Evolutionary conservation across 371 early-diverging fungal species (phyloP), one percentile per base, ranked within the genome.

Genomic region (Mycotypha africana): DNA sequence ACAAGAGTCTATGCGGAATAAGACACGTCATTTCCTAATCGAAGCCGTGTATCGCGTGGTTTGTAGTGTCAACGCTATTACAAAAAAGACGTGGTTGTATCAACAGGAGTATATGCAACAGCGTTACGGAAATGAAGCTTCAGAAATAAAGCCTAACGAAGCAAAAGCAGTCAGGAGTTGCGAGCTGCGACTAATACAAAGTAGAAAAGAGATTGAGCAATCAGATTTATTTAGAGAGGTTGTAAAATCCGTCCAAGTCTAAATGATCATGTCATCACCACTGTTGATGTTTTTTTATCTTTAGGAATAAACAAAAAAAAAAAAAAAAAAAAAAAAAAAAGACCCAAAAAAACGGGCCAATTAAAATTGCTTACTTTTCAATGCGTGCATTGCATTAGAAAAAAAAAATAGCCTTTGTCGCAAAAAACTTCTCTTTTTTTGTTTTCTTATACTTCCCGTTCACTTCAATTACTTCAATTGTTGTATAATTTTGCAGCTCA

Each of bases 41-140:
- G 45, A 60, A 4, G 82, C 82, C 2, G 72, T 74, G 15, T 66
- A 76, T 31, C 70, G 68, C 35, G 84, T 85, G 0, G 76, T 86
- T 0, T 78, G 81, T 11, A 78, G 86, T 3, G 85, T 87, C 58
- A 84, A 85, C 44, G 83, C 79, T 0, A 79, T 93, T 12, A 77
- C 90, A 22, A 53, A 62, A 26, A 73, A 74, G 20, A 92, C 92
- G 1, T 70, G 65, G 51, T 25, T 62, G 33, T 46, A 67, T 36
- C 78, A 82, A 51, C 46, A 53, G 20, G 54, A 51, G 21, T 39
- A 24, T 0, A 38, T 40, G 2, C 38, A 60, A 9, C 56, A 39
- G 1, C 41, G 50, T 5, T 45, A 49, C 19, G 47, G 53, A 11
- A 47, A 45, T 0, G 53, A 61, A 0, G 62, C 53, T 11, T 40